These are phyloP conservation scores for Candida tropicalis DNA, from an alignment of 1,139 yeast genomes.

Conservation along the genomic window DNA sequence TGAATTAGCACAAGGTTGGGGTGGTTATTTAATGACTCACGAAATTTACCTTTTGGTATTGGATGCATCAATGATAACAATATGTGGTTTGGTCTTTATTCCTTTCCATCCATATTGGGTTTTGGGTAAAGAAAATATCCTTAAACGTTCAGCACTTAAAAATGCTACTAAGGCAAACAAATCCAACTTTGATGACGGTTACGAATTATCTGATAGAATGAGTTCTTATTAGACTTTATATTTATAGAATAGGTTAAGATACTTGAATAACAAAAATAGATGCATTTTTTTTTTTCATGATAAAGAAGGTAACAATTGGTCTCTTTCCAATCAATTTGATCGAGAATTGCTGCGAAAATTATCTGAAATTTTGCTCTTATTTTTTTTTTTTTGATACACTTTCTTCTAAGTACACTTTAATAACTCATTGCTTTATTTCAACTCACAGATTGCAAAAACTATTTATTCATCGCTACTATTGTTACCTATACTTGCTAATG, in stretches of 20 bases:
- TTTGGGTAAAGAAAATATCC: slow-evolving; percentile 36
- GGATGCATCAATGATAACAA: slow-evolving; percentile 69
- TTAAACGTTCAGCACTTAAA: slow-evolving; percentile 15
- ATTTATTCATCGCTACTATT: too few species aligned
- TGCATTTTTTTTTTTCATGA: too few species aligned
- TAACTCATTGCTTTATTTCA: too few species aligned
- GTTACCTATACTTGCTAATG: slow-evolving; percentile 5
- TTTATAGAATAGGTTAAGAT: too few species aligned
- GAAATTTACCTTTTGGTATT: slow-evolving; percentile 73
- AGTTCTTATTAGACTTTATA: too few species aligned
- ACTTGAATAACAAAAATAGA: too few species aligned
- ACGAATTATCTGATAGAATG: too few species aligned
- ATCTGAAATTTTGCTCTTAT: not conserved
- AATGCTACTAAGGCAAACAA: not conserved
- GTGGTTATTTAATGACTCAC: slow-evolving; percentile 64
- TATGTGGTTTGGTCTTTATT: slow-evolving; percentile 42
- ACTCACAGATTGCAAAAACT: too few species aligned
- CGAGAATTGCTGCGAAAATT: not conserved
- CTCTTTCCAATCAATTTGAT: too few species aligned
- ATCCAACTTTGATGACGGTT: too few species aligned
- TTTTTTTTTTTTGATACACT: not conserved
- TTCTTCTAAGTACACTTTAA: too few species aligned
- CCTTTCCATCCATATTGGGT: slow-evolving; percentile 63
- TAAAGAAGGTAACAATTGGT: too few species aligned
- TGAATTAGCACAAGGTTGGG: slow-evolving; percentile 78